Conservation (phyloP, 768 basidiomycete genomes). For the Serpula lacrymans region DNA sequence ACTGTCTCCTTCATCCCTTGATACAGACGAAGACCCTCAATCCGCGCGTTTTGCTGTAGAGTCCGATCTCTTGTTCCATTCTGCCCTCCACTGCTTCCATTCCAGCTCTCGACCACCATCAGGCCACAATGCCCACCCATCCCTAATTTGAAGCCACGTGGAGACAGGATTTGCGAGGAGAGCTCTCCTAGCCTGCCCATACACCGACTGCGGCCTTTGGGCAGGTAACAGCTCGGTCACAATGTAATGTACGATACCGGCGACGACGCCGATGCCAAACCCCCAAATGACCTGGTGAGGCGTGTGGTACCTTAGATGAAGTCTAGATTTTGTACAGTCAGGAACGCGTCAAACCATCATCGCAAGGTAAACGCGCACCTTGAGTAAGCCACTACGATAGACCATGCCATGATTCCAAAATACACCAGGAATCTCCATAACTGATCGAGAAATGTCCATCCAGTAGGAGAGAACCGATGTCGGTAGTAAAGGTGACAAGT, state of each 20-base stretch:
- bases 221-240: constrained; percentile 57
- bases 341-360: no score
- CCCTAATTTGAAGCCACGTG: constrained; percentile 67
- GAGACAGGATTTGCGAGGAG: constrained; percentile 57
- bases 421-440: constrained; percentile 48
- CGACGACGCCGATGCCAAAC: constrained; percentile 53
- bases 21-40: no score
- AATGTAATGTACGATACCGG: constrained; percentile 54
- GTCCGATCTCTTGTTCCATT: constrained; percentile 45
- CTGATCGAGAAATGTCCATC: constrained; percentile 47
- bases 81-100: constrained; percentile 62
- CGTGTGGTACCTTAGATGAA: constrained; percentile 72
- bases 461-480: constrained; percentile 60
- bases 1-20: no score
- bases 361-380: constrained; percentile 51
- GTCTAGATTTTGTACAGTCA: constrained; percentile 35
- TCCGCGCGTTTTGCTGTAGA: constrained; percentile 14
- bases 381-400: constrained; percentile 71
- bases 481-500: constrained; percentile 68
- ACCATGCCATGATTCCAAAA: constrained; percentile 50
- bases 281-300: constrained; percentile 76
- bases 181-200: constrained; percentile 46
- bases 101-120: constrained; percentile 76
- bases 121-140: constrained; percentile 79
- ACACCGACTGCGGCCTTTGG: constrained; percentile 46